Percentiles rank a stretch among this genome's conserved stretches.
Evolutionary conservation across 2,329 filamentous ascomycete genomes (phyloP).

Genomic region (Stromatinia cepivora): DNA sequence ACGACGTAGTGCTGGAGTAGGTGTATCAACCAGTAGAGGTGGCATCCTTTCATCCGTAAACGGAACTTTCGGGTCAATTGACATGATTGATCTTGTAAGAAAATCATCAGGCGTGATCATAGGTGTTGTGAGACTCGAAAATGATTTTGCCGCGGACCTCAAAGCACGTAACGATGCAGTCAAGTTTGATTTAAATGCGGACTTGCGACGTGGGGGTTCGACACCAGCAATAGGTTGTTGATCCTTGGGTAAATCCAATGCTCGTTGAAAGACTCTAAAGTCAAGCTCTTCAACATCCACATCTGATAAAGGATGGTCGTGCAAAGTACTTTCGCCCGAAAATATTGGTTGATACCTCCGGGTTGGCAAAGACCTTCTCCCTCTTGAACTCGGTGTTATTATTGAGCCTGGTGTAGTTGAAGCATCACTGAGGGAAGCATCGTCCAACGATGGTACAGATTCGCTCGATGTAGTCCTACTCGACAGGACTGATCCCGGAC

Average conservation of each 20-base stretch:
- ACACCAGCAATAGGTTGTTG: slow-evolving; percentile 24
- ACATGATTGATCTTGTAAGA: slow-evolving; percentile 65
- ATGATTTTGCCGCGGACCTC: slow-evolving; percentile 61
- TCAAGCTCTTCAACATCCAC: slow-evolving; percentile 50
- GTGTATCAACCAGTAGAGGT: slow-evolving; percentile 61
- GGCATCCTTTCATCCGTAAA: slow-evolving; percentile 68
- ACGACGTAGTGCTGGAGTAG: slow-evolving; percentile 64
- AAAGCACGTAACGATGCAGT: slow-evolving; percentile 66
- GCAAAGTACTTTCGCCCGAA: slow-evolving; percentile 46
- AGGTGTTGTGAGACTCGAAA: slow-evolving; percentile 62
- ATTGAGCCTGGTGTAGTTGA: slow-evolving; percentile 37
- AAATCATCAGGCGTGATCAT: slow-evolving; percentile 67
- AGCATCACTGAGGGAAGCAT: slow-evolving; percentile 50
- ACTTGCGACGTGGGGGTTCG: slow-evolving; percentile 35
- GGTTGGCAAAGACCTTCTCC: slow-evolving; percentile 46
- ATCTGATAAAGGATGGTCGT: slow-evolving; percentile 52
- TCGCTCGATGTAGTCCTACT: slow-evolving; percentile 59
- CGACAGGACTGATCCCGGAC: slow-evolving; percentile 53
- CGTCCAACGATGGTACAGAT: slow-evolving; percentile 58
- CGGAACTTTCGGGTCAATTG: slow-evolving; percentile 64
- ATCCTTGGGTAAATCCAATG: slow-evolving; percentile 25
- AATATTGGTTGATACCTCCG: slow-evolving; percentile 58
- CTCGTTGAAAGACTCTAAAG: slow-evolving; percentile 49
- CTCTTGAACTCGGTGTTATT: slow-evolving; percentile 40
- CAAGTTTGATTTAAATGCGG: slow-evolving; percentile 67